Conservation (phyloP, 2,329 filamentous ascomycete species). For the Colletotrichum sp. region DNA sequence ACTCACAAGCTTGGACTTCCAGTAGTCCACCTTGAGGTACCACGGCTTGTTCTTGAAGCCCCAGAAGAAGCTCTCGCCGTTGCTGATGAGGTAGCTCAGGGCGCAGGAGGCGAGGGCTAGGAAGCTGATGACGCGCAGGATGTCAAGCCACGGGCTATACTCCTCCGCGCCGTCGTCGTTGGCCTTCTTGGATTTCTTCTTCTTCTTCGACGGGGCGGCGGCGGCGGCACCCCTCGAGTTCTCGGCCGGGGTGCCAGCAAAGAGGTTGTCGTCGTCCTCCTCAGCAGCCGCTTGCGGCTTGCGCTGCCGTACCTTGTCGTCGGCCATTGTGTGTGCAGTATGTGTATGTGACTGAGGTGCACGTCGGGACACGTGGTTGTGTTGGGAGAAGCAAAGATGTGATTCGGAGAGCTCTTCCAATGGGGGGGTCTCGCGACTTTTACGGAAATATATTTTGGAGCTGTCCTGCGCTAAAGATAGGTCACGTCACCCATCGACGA, state of each 20-base stretch:
- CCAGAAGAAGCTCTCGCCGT: constrained; percentile 74
- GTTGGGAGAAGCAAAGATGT: neutral
- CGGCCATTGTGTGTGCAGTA: constrained; percentile 38
- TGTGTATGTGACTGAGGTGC: neutral
- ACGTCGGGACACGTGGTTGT: neutral
- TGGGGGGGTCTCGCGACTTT: neutral
- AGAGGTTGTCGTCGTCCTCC: constrained; percentile 34
- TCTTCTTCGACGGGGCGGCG: constrained; percentile 23
- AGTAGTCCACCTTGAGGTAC: constrained; percentile 62
- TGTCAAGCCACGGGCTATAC: constrained; percentile 63
- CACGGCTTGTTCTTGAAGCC: constrained; percentile 64
- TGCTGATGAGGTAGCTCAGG: constrained; percentile 78
- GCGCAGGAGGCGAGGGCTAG: constrained; percentile 69
- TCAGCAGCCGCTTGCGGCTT: constrained; percentile 33
- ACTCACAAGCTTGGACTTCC: constrained; percentile 67
- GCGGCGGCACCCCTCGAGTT: constrained; percentile 4
- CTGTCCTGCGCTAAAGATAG: neutral
- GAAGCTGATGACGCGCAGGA: constrained; percentile 72
- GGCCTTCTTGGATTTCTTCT: constrained; percentile 29
- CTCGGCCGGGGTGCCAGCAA: constrained; percentile 26
- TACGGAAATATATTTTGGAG: neutral
- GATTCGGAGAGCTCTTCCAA: neutral
- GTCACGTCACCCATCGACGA: neutral
- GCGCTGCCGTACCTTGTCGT: constrained; percentile 46
- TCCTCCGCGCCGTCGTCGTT: constrained; percentile 62